Base-by-base conservation (phyloP, 805 yeast species). In the Cyberlindnera sargentensis region DNA sequence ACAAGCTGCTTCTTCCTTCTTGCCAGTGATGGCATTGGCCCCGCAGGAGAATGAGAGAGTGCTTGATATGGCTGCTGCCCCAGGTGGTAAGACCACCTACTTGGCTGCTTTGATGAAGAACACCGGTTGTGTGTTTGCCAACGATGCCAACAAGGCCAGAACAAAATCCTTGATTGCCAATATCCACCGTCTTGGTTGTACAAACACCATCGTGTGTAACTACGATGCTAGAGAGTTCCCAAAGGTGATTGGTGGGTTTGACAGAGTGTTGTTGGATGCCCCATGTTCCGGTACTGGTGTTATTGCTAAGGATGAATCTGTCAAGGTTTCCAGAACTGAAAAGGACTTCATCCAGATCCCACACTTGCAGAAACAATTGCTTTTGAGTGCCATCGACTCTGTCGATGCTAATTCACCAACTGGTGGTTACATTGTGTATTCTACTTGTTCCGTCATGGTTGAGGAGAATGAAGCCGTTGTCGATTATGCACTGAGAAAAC, bases 281-380 rank as follows among this genome's bases (percentile, higher is more conserved):
- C 99, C 99, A 52, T 93, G 99, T 69, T 89, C 99, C 6, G 99
- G 99, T 71, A 91, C 99, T 3, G 99, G 99, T 68, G 99, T 93
- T 55, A 93, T 93, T 61, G 93, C 96, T 47, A 93, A 93, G 70
- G 99, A 93, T 69, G 95, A 88, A 61, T 81, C 87, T 42, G 98
- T 93, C 49, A 93, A 93, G 67, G 82, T 85, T 10, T 82, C 84
- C 50, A 83, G 98, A 72, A 89, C 95, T 23, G 97, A 89, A 62
- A 89, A 89, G 66, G 99, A 93, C 66, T 93, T 91, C 67, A 82
- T 91, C 55, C 95, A 91, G 66, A 85, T 93, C 56, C 98, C 99
- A 44, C 97, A 91, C 64, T 72, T 93, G 56, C 99, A 93, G 63
- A 91, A 91, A 66, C 98, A 93, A 70, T 74, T 93, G 55, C 67